phyloP scores from a whole-genome alignment of 305 asterid genomes.

The Fraxinus ornus region DNA sequence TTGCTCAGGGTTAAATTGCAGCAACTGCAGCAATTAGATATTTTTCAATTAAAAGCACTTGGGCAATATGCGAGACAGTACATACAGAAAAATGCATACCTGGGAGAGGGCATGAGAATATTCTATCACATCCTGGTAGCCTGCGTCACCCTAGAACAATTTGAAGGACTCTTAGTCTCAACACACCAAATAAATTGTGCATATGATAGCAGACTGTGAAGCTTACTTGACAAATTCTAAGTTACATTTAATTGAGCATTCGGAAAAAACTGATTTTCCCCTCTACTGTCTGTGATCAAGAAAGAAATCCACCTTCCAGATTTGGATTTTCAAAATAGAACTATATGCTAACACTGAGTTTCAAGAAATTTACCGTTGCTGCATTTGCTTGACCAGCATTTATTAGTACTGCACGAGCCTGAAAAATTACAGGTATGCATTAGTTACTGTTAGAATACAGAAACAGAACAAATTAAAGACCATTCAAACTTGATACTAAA shows the following conservation, averaged over 20 bases:
- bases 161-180: conserved; percentile 27
- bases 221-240: background rate
- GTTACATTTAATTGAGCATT: background rate
- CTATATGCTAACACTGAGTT: conserved; percentile 13
- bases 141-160: conserved; percentile 81
- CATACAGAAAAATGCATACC: conserved; percentile 39
- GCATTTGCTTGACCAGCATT: conserved; percentile 99
- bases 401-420: conserved; percentile 95
- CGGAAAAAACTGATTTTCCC: background rate
- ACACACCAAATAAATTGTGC: background rate
- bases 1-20: conserved; percentile 66
- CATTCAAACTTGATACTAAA: background rate
- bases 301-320: background rate
- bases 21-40: conserved; percentile 51
- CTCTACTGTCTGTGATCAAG: background rate
- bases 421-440: conserved; percentile 31
- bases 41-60: background rate
- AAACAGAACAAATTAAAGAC: background rate
- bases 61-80: background rate
- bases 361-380: conserved; percentile 66
- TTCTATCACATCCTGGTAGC: conserved; percentile 87
- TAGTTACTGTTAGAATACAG: conserved; percentile 1
- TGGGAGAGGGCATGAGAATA: conserved; percentile 75
- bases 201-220: background rate
- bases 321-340: conserved; percentile 4